Evolutionary conservation across 2,329 filamentous ascomycete genomes (phyloP).

Genomic region (Corniculantispora saksenae): DNA sequence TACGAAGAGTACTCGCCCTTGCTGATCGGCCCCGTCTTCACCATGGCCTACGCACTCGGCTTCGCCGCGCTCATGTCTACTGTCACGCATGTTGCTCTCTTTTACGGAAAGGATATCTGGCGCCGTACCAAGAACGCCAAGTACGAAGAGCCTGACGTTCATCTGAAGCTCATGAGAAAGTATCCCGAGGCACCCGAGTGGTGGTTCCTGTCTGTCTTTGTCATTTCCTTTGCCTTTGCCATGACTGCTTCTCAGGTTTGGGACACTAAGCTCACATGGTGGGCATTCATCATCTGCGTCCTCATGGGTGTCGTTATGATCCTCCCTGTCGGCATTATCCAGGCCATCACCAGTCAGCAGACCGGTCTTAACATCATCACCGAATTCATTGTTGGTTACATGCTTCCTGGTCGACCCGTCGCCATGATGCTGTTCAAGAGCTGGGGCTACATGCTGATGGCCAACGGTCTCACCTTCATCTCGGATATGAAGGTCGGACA

Average conservation of each 20-base stretch:
- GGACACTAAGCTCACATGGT: conserved; percentile 45
- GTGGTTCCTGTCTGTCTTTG: conserved; percentile 53
- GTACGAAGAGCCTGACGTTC: conserved; percentile 50
- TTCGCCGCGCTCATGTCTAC: conserved; percentile 58
- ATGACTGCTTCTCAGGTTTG: conserved; percentile 38
- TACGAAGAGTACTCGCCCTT: conserved; percentile 58
- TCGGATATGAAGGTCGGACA: conserved; percentile 46
- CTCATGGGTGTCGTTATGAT: conserved; percentile 43
- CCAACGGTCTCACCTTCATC: conserved; percentile 40
- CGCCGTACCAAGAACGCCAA: conserved; percentile 33
- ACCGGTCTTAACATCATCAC: conserved; percentile 42
- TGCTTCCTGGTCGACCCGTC: conserved; percentile 37
- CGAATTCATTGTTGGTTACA: conserved; percentile 43
- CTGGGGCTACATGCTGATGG: conserved; percentile 38
- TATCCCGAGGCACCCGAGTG: conserved; percentile 57
- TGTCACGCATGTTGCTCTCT: conserved; percentile 52
- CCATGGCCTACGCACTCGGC: conserved; percentile 55
- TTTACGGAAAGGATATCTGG: conserved; percentile 52
- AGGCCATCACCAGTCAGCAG: conserved; percentile 41
- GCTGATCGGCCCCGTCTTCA: conserved; percentile 56
- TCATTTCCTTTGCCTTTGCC: conserved; percentile 49
- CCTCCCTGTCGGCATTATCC: conserved; percentile 42
- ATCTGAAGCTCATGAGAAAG: conserved; percentile 56
- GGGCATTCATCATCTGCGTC: conserved; percentile 43
- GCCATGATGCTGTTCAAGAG: conserved; percentile 43